Evolutionary conservation across 257 asterid species (phyloP).

Genomic region (Striga asiatica): DNA sequence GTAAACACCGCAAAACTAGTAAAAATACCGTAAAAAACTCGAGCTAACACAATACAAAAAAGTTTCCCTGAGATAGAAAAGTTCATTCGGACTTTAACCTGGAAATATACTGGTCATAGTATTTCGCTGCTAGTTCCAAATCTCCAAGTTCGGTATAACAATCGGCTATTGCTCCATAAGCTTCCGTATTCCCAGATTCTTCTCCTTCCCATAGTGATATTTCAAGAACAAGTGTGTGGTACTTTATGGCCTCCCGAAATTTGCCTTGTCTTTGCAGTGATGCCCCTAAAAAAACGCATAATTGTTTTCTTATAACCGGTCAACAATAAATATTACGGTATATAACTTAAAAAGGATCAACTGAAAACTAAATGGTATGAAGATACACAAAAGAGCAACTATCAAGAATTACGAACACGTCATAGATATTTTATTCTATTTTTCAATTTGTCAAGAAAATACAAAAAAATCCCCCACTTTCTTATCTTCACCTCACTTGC

Average conservation of each 20-base stretch:
- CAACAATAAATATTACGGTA: too few species aligned
- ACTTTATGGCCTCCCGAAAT: constrained; percentile 74
- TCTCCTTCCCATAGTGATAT: constrained; percentile 78
- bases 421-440: too few species aligned
- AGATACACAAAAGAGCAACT: too few species aligned
- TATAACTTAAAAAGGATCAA: too few species aligned
- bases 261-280: constrained; percentile 91
- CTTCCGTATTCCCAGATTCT: constrained; percentile 89
- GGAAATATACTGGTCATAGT: constrained; percentile 76
- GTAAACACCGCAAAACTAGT: too few species aligned
- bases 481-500: too few species aligned
- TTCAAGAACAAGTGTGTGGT: constrained; percentile 72
- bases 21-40: too few species aligned
- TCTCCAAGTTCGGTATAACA: constrained; percentile 95
- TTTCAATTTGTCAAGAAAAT: too few species aligned
- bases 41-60: background rate
- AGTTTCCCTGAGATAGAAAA: constrained; percentile 1
- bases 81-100: constrained; percentile 74
- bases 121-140: constrained; percentile 80
- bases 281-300: constrained; percentile 47
- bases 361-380: too few species aligned
- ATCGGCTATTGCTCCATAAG: constrained; percentile 97
- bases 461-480: too few species aligned
- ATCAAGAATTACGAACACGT: too few species aligned
- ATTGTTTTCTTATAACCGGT: constrained; percentile 1